Percentiles rank a stretch among this genome's conserved stretches.
Evolutionary conservation across 768 basidiomycete genomes (phyloP).

Genomic region (Boletus subparvulus): DNA sequence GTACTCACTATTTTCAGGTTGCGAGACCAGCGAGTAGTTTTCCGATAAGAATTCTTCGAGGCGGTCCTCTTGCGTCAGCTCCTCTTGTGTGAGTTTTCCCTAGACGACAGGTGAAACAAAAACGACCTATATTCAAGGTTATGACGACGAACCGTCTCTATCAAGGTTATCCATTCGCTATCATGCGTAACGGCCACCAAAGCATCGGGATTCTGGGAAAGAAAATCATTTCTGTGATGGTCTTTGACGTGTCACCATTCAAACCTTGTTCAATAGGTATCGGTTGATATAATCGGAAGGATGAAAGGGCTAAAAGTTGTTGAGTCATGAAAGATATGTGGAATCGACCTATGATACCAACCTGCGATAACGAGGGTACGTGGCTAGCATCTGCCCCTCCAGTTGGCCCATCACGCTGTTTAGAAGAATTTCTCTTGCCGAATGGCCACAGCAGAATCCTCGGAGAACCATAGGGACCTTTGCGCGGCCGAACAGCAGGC

Average conservation of each 20-base stretch:
- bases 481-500: background rate
- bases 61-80: background rate
- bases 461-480: background rate
- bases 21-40: background rate
- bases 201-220: background rate
- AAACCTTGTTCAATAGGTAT: conserved; percentile 4
- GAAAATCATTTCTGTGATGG: background rate
- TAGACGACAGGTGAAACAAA: no score
- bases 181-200: background rate
- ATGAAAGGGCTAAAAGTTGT: conserved; percentile 2
- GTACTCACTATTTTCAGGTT: background rate
- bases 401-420: background rate
- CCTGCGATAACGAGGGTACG: conserved; percentile 2
- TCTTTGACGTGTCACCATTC: background rate
- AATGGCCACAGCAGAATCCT: background rate
- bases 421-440: background rate
- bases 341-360: background rate
- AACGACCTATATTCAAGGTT: background rate
- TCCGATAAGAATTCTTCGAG: background rate
- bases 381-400: background rate
- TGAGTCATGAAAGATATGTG: background rate
- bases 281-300: conserved; percentile 6
- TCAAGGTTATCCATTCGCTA: background rate
- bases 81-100: background rate
- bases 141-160: background rate